Evolutionary conservation across 176 grass and related monocot genomes (phyloP).

Genomic region (Oryza meyeriana): DNA sequence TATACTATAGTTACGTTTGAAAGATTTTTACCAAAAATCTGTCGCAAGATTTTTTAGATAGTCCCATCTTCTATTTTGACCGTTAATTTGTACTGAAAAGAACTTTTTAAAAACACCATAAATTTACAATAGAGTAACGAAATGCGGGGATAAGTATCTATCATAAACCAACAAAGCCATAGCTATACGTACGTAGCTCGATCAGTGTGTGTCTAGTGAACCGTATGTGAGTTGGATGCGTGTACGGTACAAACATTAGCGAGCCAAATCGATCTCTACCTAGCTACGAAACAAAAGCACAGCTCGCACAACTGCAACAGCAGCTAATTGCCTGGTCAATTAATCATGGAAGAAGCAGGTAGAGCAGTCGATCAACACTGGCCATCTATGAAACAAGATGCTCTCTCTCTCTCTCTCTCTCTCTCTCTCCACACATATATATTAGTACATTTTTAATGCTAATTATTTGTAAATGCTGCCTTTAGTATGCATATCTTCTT

Average conservation of each 20-base stretch:
- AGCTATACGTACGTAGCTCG: neutral
- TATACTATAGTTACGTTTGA: too few relatives aligned
- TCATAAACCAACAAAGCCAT: neutral
- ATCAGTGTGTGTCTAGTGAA: neutral
- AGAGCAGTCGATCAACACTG: neutral
- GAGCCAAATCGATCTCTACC: neutral
- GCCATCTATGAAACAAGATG: neutral
- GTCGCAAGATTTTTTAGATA: too few relatives aligned
- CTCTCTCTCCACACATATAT: too few relatives aligned
- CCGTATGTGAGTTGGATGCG: neutral
- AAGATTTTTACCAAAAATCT: too few relatives aligned
- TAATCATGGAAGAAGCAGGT: neutral
- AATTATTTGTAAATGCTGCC: conserved; percentile 6
- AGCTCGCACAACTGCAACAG: neutral
- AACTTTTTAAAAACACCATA: neutral
- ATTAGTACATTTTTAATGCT: neutral
- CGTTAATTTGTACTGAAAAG: too few relatives aligned
- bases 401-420: neutral
- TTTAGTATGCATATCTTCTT: neutral
- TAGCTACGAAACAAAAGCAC: neutral
- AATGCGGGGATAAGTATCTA: neutral
- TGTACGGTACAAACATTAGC: neutral
- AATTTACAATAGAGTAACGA: neutral
- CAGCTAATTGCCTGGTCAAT: neutral
- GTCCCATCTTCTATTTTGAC: too few relatives aligned